Evolutionary conservation across 2,329 filamentous ascomycete genomes (phyloP).

Genomic region (Fonsecaea nubica): DNA sequence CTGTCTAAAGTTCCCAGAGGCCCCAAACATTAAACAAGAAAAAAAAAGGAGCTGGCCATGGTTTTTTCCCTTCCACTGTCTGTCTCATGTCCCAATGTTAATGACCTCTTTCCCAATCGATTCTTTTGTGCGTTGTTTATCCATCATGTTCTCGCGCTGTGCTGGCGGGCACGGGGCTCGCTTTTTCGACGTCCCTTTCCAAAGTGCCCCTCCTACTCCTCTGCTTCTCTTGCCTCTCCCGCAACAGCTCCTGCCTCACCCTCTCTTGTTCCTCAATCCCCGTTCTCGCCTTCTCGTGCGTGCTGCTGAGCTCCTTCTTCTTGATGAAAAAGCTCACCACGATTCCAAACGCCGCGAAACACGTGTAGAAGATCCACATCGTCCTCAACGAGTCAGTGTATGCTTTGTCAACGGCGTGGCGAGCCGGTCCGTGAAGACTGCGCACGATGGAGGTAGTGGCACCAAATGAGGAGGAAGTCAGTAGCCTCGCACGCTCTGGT

Average conservation of each 20-base stretch:
- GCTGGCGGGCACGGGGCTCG: background rate
- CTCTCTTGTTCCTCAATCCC: slow-evolving; percentile 54
- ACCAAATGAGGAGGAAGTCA: slow-evolving; percentile 47
- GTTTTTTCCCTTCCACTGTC: too few species aligned
- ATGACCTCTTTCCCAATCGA: background rate
- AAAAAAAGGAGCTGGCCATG: background rate
- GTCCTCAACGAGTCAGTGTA: slow-evolving; percentile 47
- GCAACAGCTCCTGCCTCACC: slow-evolving; percentile 42
- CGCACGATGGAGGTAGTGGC: slow-evolving; percentile 45
- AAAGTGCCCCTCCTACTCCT: slow-evolving; percentile 15
- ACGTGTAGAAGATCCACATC: slow-evolving; percentile 54
- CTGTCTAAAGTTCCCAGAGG: too few species aligned
- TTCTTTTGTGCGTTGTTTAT: background rate
- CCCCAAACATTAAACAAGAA: background rate
- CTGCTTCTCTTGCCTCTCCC: slow-evolving; percentile 42
- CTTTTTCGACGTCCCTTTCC: slow-evolving; percentile 25
- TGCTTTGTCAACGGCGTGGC: slow-evolving; percentile 41
- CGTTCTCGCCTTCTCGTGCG: slow-evolving; percentile 54
- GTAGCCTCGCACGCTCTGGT: slow-evolving; percentile 41
- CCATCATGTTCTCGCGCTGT: background rate
- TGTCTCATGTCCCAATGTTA: background rate
- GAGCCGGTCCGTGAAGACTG: slow-evolving; percentile 43
- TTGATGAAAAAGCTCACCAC: slow-evolving; percentile 43
- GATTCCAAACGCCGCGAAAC: slow-evolving; percentile 41
- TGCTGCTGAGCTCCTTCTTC: slow-evolving; percentile 47